These are phyloP conservation scores for Hypomontagnella monticulosa DNA, from an alignment of 495 filamentous ascomycete species.

Conservation along the genomic window DNA sequence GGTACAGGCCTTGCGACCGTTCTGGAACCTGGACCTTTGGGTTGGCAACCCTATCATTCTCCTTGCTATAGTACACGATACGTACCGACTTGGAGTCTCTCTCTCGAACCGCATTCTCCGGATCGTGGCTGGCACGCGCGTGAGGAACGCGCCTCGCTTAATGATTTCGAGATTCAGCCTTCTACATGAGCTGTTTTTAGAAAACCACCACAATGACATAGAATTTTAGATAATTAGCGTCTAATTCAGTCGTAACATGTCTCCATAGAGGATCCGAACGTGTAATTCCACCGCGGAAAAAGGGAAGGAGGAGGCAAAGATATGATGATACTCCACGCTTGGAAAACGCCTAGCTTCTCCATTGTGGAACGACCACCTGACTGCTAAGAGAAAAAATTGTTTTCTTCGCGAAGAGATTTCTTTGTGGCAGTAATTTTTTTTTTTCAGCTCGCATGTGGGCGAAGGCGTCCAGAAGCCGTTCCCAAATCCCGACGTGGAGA, in stretches of 20 bases:
- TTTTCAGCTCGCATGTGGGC: constrained; percentile 20
- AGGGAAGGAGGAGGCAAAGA: neutral
- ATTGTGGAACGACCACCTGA: constrained; percentile 41
- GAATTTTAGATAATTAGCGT: neutral
- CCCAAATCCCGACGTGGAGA: constrained; percentile 37
- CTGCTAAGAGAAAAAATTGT: constrained; percentile 23
- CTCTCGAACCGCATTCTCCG: constrained; percentile 19
- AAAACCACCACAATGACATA: constrained; percentile 2
- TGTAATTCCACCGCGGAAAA: neutral
- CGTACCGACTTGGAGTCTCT: constrained; percentile 10
- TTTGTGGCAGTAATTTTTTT: constrained; percentile 4
- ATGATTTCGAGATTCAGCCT: constrained; percentile 30
- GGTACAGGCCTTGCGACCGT: constrained; percentile 35
- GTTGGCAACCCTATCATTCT: constrained; percentile 19
- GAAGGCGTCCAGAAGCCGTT: constrained; percentile 20
- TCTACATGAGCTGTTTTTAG: constrained; percentile 5
- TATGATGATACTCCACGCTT: constrained; percentile 18
- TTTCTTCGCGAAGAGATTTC: constrained; percentile 10
- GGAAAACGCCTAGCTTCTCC: constrained; percentile 32
- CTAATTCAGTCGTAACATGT: constrained; percentile 6
- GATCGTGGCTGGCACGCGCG: constrained; percentile 21
- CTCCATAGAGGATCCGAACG: constrained; percentile 11
- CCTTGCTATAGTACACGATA: constrained; percentile 4
- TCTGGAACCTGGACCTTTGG: constrained; percentile 36
- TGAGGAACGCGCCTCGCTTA: constrained; percentile 31